Evolutionary conservation across 192 early-diverging fungal genomes (phyloP), one percentile per base, ranked within the genome.

Genomic region (Umbelopsis sp.): DNA sequence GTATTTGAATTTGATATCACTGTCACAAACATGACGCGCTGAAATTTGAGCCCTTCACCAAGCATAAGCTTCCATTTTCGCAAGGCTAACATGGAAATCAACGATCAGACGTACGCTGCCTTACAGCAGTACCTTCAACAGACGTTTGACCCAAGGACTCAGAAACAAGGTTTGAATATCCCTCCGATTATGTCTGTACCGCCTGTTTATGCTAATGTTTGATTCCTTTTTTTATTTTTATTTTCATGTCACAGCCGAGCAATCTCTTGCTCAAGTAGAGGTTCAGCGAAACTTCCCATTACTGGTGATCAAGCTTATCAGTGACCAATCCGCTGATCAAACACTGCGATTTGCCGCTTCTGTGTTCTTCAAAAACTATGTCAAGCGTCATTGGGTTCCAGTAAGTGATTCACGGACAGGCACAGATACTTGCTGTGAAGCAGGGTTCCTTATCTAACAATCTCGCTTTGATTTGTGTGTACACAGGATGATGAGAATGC

Each of bases 301-400:
- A 22, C 80, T 87, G 14, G 76, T 97, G 17, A 77, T 99, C 49
- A 84, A 90, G 70, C 80, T 99, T n/a, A 87, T 96, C 38, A 85
- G 84, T 65, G 85, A 82, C 74, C 77, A 85, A 53, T 65, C 71
- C 1, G 81, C 81, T 14, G 91, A 93, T 74, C 73, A 65, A 22
- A 86, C 82, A 38, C 80, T 93, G 5, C 88, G 94, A 50, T 90
- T 95, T 73, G 88, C 96, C 4, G 93, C 89, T 6, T 87, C 93
- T 22, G 80, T 99, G 56, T 91, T 93, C 72, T 98, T 99, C 82
- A 99, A 99, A 83, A 99, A 99, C 81, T 96, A 90, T 84, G 84
- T 98, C 74, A 94, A 94, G 72, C 87, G 91, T 71, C 79, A 91
- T 73, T 99, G 98, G 98, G 76, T 83, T 51, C 65, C 47, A 44